Evolutionary conservation across 257 asterid species (phyloP).

Genomic region (Mitragyna speciosa): DNA sequence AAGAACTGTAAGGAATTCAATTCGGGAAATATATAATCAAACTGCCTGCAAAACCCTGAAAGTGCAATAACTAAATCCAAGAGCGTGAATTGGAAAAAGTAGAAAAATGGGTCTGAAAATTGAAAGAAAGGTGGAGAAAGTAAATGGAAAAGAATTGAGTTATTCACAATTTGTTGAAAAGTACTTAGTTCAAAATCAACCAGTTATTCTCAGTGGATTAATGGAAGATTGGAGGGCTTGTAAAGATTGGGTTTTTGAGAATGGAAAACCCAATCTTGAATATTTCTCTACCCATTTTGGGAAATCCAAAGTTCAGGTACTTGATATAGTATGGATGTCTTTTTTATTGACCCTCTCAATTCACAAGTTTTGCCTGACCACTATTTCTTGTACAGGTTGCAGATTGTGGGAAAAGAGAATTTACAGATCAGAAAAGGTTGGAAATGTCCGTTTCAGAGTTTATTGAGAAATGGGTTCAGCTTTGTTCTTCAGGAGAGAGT

Average conservation of each 20-base stretch:
- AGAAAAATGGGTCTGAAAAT: slow-evolving; percentile 50
- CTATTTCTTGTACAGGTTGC: slow-evolving; percentile 59
- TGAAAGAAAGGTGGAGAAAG: slow-evolving; percentile 67
- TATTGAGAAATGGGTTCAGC: slow-evolving; percentile 47
- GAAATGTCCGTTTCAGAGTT: slow-evolving; percentile 86
- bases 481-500: slow-evolving; percentile 19
- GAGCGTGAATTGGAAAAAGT: background rate
- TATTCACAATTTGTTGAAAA: slow-evolving; percentile 56
- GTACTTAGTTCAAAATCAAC: slow-evolving; percentile 61
- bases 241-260: slow-evolving; percentile 69
- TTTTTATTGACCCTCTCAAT: background rate
- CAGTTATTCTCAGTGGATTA: slow-evolving; percentile 84
- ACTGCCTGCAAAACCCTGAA: too few species aligned
- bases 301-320: slow-evolving; percentile 72
- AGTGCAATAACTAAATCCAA: too few species aligned
- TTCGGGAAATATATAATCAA: too few species aligned
- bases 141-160: slow-evolving; percentile 59
- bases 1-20: too few species aligned
- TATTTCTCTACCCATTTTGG: slow-evolving; percentile 72
- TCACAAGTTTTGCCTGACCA: background rate
- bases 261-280: slow-evolving; percentile 66
- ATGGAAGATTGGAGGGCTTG: slow-evolving; percentile 79
- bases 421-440: slow-evolving; percentile 76
- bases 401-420: slow-evolving; percentile 75
- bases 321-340: slow-evolving; percentile 2